Conservation (phyloP, 192 early-diverging fungal species). For the Umbelopsis sp. region DNA sequence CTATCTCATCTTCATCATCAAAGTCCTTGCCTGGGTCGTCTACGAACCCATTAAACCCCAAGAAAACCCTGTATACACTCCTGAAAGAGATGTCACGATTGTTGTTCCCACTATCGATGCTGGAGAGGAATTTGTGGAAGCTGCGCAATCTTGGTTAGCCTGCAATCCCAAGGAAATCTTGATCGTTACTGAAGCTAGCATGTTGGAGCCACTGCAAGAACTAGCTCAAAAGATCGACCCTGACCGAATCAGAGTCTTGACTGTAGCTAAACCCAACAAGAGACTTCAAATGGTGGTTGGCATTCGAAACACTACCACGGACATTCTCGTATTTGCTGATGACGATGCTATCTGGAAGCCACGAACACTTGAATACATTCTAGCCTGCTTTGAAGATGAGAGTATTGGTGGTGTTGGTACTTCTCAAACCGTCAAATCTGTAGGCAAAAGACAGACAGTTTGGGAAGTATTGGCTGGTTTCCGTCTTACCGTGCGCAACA, state of each 20-base stretch:
- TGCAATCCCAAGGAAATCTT: constrained; percentile 60
- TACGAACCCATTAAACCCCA: constrained; percentile 56
- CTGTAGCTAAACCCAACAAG: constrained; percentile 53
- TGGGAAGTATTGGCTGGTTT: constrained; percentile 66
- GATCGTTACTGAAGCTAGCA: constrained; percentile 51
- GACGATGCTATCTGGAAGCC: constrained; percentile 63
- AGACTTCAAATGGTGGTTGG: constrained; percentile 62
- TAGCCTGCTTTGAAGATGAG: constrained; percentile 63
- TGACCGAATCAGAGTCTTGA: constrained; percentile 44
- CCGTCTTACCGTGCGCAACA: constrained; percentile 61
- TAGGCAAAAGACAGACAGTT: constrained; percentile 48
- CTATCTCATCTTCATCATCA: constrained; percentile 61
- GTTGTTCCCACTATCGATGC: constrained; percentile 66
- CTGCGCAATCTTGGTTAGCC: constrained; percentile 54
- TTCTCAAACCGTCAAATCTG: constrained; percentile 51
- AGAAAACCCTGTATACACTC: constrained; percentile 44
- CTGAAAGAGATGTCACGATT: constrained; percentile 60
- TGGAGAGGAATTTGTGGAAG: constrained; percentile 60
- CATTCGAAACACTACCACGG: constrained; percentile 57
- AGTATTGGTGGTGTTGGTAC: constrained; percentile 63
- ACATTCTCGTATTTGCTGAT: constrained; percentile 61
- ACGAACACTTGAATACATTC: constrained; percentile 53
- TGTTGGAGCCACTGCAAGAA: constrained; percentile 43
- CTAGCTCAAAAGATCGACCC: constrained; percentile 54
- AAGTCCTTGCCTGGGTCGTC: constrained; percentile 53